phyloP scores from a whole-genome alignment of 139 green algal genomes.

The Chlorella vulgaris region DNA sequence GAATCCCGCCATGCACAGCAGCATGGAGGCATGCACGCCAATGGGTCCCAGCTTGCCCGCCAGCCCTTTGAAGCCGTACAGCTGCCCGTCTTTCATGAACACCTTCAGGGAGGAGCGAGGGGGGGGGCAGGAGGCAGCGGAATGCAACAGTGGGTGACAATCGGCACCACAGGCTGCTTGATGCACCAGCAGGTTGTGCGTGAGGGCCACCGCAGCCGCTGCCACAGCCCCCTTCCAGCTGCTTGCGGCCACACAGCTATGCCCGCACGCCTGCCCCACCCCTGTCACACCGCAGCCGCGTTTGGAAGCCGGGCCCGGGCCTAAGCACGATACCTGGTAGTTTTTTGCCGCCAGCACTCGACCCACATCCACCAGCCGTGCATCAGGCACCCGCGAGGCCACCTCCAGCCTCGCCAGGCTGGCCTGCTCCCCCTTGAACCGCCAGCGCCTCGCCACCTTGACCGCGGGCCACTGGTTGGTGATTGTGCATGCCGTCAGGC shows the following conservation, averaged over 20 bases:
- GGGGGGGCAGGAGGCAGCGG: neutral
- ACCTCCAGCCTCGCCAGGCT: conserved; percentile 49
- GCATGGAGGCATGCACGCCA: conserved; percentile 92
- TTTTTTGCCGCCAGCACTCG: conserved; percentile 56
- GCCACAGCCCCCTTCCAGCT: too few relatives aligned
- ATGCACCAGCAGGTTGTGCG: too few relatives aligned
- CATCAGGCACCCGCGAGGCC: conserved; percentile 72
- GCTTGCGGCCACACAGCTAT: too few relatives aligned
- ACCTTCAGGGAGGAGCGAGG: conserved; percentile 59
- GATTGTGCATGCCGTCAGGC: conserved; percentile 90
- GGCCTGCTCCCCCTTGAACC: conserved; percentile 53
- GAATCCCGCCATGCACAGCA: conserved; percentile 86
- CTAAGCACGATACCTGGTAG: conserved; percentile 71
- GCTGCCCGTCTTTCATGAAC: conserved; percentile 74
- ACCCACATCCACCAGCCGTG: conserved; percentile 72
- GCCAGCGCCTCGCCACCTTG: conserved; percentile 81
- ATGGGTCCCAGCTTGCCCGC: conserved; percentile 93
- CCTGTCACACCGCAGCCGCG: too few relatives aligned
- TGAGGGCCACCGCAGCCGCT: too few relatives aligned
- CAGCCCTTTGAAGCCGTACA: conserved; percentile 99
- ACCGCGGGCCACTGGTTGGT: conserved; percentile 90
- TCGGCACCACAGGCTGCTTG: too few relatives aligned
- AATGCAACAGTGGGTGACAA: neutral
- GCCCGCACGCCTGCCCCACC: too few relatives aligned
- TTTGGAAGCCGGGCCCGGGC: too few relatives aligned